Evolutionary conservation across 2,329 filamentous ascomycete genomes (phyloP), one percentile per base, ranked within the genome.

Genomic region (Endoconidiophora polonica): DNA sequence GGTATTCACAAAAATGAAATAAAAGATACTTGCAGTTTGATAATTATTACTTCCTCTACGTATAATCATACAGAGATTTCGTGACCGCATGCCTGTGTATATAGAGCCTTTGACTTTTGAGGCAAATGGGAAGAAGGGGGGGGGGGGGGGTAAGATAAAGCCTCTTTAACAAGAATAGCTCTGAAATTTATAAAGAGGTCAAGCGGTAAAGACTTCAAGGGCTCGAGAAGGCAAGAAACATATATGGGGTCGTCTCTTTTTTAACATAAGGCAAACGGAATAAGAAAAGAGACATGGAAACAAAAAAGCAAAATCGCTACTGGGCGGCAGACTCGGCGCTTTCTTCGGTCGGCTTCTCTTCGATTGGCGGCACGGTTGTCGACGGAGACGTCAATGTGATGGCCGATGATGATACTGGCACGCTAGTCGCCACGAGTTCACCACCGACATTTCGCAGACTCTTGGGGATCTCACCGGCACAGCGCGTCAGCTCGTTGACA

Each of bases 401-500:
- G n/a, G 50, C 45, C 5, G 50, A 52, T n/a, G 42, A 49, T 16
- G 46, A 49, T 18, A 52, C 50, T 14, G 50, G 50, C 18, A 52
- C 50, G 26, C 50, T 52, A 16, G 50, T 49, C 3, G 46, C 41
- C 24, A 52, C 46, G 10, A 52, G 33, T 26, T 38, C 64, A 9
- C 65, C 66, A 3, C 63, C 65, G 5, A 68, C 58, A 46, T 68
- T 68, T 44, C 63, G 60, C 22, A 68, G 48, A 3, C 65, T 67
- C 61, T 68, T 68, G 49, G 63, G 57, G 50, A 64, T 62, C 42
- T 65, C 65, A 12, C 64, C 57, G 44, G 62, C 67, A 37, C 76
- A 67, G 39, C 72, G 68, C n/a, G 66, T 73, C 64, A 96, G 73
- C 65, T 95, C 90, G 10, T 77, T 76, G 46, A 95, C 87, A 62